phyloP scores from a whole-genome alignment of 2,329 filamentous ascomycete species.

The Microdochium paspali region DNA sequence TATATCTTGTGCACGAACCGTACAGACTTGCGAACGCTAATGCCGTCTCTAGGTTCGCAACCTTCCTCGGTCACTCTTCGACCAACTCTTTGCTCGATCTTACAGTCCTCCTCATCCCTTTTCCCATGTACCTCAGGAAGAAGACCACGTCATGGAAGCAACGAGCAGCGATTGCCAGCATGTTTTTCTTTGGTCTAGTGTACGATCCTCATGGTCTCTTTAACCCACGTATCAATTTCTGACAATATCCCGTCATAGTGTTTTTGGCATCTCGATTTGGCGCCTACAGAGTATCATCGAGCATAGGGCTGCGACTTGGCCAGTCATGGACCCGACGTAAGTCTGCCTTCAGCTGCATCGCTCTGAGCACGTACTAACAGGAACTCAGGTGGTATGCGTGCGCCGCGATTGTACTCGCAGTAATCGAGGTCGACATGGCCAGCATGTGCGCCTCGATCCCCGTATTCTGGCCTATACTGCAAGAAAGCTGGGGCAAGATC shows the following conservation, averaged over 20 bases:
- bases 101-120: background rate
- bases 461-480: conserved; percentile 21
- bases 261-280: conserved; percentile 20
- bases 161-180: background rate
- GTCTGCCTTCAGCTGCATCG: no score
- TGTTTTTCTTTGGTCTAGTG: background rate
- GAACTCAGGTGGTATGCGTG: conserved; percentile 19
- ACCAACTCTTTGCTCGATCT: background rate
- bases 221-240: background rate
- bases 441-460: conserved; percentile 21
- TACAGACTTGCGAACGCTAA: background rate
- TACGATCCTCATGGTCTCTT: background rate
- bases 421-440: conserved; percentile 22
- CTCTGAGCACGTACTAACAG: background rate
- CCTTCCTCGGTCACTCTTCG: background rate
- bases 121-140: background rate
- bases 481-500: conserved; percentile 18
- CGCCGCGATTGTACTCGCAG: conserved; percentile 20
- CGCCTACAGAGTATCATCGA: conserved; percentile 19
- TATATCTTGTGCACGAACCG: background rate
- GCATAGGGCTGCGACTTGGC: conserved; percentile 19
- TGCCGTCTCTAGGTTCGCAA: background rate
- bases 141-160: background rate
- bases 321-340: conserved; percentile 21
- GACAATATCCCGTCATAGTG: conserved; percentile 8